These are phyloP conservation scores for Naganishia sp. DNA, from an alignment of 1,284 basidiomycete genomes.

Conservation along the genomic window DNA sequence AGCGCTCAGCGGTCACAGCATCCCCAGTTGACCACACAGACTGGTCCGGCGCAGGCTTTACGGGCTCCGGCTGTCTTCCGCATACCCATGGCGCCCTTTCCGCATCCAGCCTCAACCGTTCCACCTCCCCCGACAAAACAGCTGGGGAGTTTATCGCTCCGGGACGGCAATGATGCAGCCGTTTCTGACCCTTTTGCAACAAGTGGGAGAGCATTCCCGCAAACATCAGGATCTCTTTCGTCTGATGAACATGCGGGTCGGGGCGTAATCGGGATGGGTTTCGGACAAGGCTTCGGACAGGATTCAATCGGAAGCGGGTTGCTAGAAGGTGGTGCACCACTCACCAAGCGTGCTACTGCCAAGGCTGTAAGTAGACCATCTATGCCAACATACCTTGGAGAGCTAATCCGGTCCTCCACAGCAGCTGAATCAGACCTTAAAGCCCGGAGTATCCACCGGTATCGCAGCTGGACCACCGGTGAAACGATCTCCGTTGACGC, in stretches of 20 bases:
- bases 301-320: constrained; percentile 21
- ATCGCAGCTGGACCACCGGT: background rate
- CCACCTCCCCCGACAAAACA: background rate
- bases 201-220: too few relatives aligned
- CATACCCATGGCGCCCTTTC: constrained; percentile 46
- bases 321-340: constrained; percentile 26
- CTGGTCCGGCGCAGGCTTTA: constrained; percentile 46
- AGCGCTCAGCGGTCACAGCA: constrained; percentile 15
- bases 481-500: constrained; percentile 12
- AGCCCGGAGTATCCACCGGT: too few relatives aligned
- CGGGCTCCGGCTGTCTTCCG: constrained; percentile 48
- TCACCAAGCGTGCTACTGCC: constrained; percentile 26
- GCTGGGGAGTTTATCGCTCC: constrained; percentile 17
- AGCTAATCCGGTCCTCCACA: background rate
- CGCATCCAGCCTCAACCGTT: constrained; percentile 6
- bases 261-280: constrained; percentile 22
- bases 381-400: background rate
- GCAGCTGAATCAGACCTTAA: background rate
- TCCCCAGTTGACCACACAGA: constrained; percentile 37
- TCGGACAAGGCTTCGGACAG: background rate
- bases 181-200: background rate
- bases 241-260: background rate
- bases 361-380: background rate
- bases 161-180: constrained; percentile 18
- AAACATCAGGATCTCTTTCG: too few relatives aligned